phyloP scores from a whole-genome alignment of 2,329 filamentous ascomycete species.

The Cyphellophora europaea region DNA sequence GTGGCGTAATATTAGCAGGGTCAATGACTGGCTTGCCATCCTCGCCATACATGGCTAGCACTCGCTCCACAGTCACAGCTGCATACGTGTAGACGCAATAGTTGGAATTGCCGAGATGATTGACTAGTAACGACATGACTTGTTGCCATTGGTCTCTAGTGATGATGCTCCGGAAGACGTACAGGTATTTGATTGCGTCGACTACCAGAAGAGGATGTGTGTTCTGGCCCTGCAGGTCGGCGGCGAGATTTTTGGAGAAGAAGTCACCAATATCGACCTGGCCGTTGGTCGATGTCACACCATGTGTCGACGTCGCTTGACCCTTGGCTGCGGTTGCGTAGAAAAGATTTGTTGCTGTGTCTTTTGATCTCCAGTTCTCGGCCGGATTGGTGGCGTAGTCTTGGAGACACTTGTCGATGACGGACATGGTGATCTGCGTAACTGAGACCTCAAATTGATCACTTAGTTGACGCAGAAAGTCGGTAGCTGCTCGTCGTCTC shows the following conservation, averaged over 20 bases:
- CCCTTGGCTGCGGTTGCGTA: conserved; percentile 90
- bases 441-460: conserved; percentile 80
- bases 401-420: conserved; percentile 74
- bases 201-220: conserved; percentile 85
- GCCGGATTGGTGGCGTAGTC: conserved; percentile 59
- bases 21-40: conserved; percentile 72
- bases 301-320: conserved; percentile 73
- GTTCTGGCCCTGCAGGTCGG: conserved; percentile 67
- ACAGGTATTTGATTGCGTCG: conserved; percentile 95
- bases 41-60: conserved; percentile 67
- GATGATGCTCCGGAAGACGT: conserved; percentile 91
- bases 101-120: conserved; percentile 79
- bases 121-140: conserved; percentile 80
- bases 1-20: conserved; percentile 65
- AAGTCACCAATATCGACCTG: conserved; percentile 85
- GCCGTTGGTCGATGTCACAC: conserved; percentile 84
- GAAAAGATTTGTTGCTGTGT: conserved; percentile 96
- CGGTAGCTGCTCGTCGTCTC: conserved; percentile 79
- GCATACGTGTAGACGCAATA: conserved; percentile 98
- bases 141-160: conserved; percentile 86
- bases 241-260: conserved; percentile 84
- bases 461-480: conserved; percentile 83
- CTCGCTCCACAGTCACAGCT: conserved; percentile 89
- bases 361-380: conserved; percentile 90
- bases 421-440: conserved; percentile 75